Evolutionary conservation across 2,329 filamentous ascomycete species (phyloP).

Genomic region (Lomentospora prolificans): DNA sequence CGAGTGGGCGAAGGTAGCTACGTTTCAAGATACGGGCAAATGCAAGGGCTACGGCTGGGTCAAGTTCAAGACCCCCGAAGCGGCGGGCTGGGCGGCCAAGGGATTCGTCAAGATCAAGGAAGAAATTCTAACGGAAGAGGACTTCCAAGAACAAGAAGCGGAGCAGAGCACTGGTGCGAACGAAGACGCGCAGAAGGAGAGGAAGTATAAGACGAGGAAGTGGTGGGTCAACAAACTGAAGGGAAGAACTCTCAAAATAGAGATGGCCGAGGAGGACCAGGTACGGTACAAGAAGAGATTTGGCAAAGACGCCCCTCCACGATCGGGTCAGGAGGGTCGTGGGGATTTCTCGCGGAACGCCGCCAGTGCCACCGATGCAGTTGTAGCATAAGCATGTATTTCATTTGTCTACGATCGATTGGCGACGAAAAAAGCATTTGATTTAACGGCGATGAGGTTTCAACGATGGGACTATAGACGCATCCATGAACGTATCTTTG

Average conservation of each 20-base stretch:
- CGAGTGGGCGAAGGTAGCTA: conserved; percentile 77
- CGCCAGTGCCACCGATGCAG: conserved; percentile 29
- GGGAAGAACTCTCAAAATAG: conserved; percentile 73
- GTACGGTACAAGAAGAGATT: conserved; percentile 90
- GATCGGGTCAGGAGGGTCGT: conserved; percentile 10
- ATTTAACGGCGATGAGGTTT: neutral
- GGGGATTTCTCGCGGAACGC: conserved; percentile 22
- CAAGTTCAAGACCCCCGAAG: conserved; percentile 70
- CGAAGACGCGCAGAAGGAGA: conserved; percentile 22
- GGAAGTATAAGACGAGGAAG: conserved; percentile 51
- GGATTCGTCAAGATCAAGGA: conserved; percentile 69
- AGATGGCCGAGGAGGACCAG: conserved; percentile 87
- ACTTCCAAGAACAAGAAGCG: conserved; percentile 42
- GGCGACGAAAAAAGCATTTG: neutral
- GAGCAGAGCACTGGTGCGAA: conserved; percentile 28
- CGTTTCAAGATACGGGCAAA: conserved; percentile 93
- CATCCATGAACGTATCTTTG: too few species aligned
- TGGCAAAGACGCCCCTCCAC: conserved; percentile 56
- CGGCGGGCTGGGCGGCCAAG: conserved; percentile 59
- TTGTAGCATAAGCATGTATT: conserved; percentile 15
- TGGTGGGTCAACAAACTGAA: conserved; percentile 82
- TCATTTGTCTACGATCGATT: too few species aligned
- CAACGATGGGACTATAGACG: neutral
- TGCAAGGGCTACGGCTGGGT: conserved; percentile 98
- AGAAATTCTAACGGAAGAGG: conserved; percentile 51